Evolutionary conservation across 306 rosid genomes (phyloP), one percentile per base, ranked within the genome.

Genomic region (Glycine latifolia): DNA sequence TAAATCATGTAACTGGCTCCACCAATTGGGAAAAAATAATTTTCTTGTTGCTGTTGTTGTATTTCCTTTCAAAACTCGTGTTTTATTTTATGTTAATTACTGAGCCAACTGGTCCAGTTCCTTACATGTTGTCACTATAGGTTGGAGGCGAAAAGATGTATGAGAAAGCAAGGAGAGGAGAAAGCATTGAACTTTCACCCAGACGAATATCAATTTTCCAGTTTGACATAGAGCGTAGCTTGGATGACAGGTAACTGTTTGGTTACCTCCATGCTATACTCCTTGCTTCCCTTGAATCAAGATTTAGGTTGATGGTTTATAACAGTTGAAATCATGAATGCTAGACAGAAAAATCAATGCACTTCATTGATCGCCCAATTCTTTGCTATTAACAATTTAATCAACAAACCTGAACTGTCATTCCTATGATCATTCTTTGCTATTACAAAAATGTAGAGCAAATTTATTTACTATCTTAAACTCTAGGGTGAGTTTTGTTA

Each of bases 91-190:
- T 17, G 15, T 69, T 47, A 47, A 13, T 7, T 37, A 12, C 53
- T 67, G 59, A 47, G 77, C 67, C 20, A 73, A 81, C 67, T 62
- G 0, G 76, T 76, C 44, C 78, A 71, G 37, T 85, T 71, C 33
- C 77, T 81, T 82, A 82, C 83, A 60, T 50, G 49, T 67, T 78
- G 56, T 78, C 11, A 65, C 71, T 80, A 79, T 62, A 95, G 99
- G 95, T 95, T 52, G 99, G 99, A 82, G 99, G 99, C 55, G 99
- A 95, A 85, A 95, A 80, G 83, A 79, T 95, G 97, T 95, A 95
- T 73, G 97, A 95, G 46, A 95, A 93, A 85, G 99, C 99, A 86
- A 93, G 99, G 87, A 90, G 94, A 84, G 99, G 99, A 79, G 97
- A 95, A 87, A 95, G 92, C 84, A 87, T 93, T 43, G 99, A 95